phyloP scores from a whole-genome alignment of 1,284 basidiomycete species.

The Tylopilus sp. region DNA sequence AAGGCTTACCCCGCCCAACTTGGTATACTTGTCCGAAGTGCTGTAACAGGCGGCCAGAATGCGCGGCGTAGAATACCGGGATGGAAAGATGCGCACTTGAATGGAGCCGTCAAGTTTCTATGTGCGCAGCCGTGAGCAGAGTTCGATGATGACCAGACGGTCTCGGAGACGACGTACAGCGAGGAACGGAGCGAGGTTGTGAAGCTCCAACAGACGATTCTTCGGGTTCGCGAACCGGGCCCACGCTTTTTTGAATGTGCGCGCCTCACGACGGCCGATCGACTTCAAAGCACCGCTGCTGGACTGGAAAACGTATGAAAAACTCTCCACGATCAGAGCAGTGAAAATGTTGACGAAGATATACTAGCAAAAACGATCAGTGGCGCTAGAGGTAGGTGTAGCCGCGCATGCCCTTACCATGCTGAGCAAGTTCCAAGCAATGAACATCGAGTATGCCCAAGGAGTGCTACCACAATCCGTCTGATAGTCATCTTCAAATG shows the following conservation, averaged over 20 bases:
- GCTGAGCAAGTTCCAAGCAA: slow-evolving; percentile 94
- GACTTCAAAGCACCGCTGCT: slow-evolving; percentile 74
- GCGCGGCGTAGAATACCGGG: too few species aligned
- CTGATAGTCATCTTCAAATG: slow-evolving; percentile 42
- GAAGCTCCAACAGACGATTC: slow-evolving; percentile 75
- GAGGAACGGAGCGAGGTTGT: slow-evolving; percentile 79
- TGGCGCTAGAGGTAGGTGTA: background rate
- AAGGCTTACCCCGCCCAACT: background rate
- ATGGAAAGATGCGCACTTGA: too few species aligned
- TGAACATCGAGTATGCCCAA: slow-evolving; percentile 90
- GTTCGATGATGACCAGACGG: too few species aligned
- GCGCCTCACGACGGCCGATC: slow-evolving; percentile 86
- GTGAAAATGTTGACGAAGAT: slow-evolving; percentile 96
- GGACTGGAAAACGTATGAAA: slow-evolving; percentile 92
- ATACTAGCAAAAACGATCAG: slow-evolving; percentile 50
- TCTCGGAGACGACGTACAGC: slow-evolving; percentile 51
- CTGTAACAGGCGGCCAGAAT: too few species aligned
- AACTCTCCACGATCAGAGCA: slow-evolving; percentile 95
- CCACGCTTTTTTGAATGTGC: slow-evolving; percentile 94
- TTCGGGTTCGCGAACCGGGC: slow-evolving; percentile 77
- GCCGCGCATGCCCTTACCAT: slow-evolving; percentile 60
- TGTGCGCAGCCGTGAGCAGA: too few species aligned
- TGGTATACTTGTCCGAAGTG: background rate
- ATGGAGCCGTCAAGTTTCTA: too few species aligned
- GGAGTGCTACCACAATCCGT: slow-evolving; percentile 87